Evolutionary conservation across 73 alveolate species (phyloP), one percentile per base, ranked within the genome.

Genomic region (Urostyla sp.): DNA sequence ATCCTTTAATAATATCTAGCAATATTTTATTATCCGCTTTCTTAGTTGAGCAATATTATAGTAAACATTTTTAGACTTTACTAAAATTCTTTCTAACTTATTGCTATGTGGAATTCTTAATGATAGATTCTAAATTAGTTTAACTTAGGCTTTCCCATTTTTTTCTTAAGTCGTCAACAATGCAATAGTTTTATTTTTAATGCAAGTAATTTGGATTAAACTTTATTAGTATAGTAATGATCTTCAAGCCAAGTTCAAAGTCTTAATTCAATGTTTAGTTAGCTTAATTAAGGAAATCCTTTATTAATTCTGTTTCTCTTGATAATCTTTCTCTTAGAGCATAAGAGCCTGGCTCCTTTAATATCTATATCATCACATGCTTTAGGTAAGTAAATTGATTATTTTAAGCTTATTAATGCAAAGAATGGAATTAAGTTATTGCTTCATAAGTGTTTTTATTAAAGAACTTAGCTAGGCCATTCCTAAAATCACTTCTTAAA

Each of bases 241-340:
- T 2, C 11, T 49, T 69, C 24, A 69, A 26, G 11, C 83, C 83
- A n/a, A 21, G 40, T 30, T 48, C 18, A 31, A 69, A 69, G 23
- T 45, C 67, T 3, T n/a, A n/a, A n/a, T n/a, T n/a, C n/a, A 7
- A 4, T 28, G 56, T 48, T 1, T 69, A 54, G 28, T 23, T n/a
- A 10, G 34, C 57, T 27, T 48, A 7, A 4, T 11, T 31, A 32
- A 80, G 7, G 38, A 48, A 60, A 21, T 15, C 16, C 23, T 20
- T 44, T 15, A 80, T 32, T 43, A 50, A 18, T 0, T 66, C 72
- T 3, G 54, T 15, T 21, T 80, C 90, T 66, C 90, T 80, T 1
- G 90, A 43, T 8, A 80, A 27, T 31, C 90, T 21, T 50, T 80
- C 90, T 32, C 90, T 67, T 2, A 80, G 53, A 3, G 78, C 7